Conservation (phyloP, 1,284 basidiomycete species). For the Ganoderma boninense region DNA sequence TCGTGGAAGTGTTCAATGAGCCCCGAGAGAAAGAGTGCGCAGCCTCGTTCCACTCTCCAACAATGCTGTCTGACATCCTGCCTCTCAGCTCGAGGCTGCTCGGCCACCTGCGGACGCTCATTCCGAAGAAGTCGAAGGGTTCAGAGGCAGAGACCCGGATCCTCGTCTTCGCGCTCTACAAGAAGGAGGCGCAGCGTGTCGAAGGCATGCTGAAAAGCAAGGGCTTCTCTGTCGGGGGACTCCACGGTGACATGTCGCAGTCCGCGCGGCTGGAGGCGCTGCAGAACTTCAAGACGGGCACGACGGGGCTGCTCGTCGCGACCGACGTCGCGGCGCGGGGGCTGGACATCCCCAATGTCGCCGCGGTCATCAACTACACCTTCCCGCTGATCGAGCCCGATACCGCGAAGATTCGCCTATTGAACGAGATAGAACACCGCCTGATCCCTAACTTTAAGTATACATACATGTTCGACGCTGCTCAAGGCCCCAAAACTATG, state of each 20-base stretch:
- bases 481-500: too few species aligned
- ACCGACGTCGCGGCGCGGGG: constrained; percentile 98
- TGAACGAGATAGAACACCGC: too few species aligned
- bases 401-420: too few species aligned
- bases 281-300: constrained; percentile 90
- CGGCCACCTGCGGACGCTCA: constrained; percentile 65
- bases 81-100: constrained; percentile 73
- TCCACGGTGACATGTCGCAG: constrained; percentile 96
- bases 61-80: constrained; percentile 1
- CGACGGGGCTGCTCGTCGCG: constrained; percentile 89
- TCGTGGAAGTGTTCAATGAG: constrained; percentile 92
- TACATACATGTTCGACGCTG: too few species aligned
- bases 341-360: constrained; percentile 97
- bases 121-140: constrained; percentile 70
- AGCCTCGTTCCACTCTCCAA: constrained; percentile 15
- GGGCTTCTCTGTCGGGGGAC: constrained; percentile 87
- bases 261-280: constrained; percentile 87
- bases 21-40: constrained; percentile 86
- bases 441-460: too few species aligned
- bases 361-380: constrained; percentile 93
- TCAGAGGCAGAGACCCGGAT: constrained; percentile 71
- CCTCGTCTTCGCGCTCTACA: constrained; percentile 97
- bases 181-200: constrained; percentile 94
- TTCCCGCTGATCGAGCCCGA: constrained; percentile 97
- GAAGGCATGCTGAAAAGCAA: constrained; percentile 82